Evolutionary conservation across 1,284 basidiomycete species (phyloP).

Genomic region (Tetrapyrgos nigripes): DNA sequence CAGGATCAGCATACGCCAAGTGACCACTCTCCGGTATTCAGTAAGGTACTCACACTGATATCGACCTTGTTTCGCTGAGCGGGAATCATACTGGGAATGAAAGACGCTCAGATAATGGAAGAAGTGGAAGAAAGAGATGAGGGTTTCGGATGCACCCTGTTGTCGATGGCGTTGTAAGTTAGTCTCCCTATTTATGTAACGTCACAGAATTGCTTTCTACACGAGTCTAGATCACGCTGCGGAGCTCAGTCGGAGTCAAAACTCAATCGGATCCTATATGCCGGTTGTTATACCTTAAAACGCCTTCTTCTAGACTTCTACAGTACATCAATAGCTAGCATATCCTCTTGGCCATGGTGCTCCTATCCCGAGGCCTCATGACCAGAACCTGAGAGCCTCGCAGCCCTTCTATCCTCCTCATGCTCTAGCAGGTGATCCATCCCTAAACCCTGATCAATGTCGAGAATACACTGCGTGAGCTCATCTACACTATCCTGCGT

Average conservation of each 20-base stretch:
- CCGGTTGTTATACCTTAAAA: background rate
- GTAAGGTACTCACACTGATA: slow-evolving; percentile 72
- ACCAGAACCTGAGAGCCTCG: background rate
- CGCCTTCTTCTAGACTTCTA: background rate
- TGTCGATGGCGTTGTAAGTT: slow-evolving; percentile 1
- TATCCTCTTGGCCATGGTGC: background rate
- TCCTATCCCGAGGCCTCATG: background rate
- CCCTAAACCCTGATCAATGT: background rate
- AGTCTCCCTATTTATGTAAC: slow-evolving; percentile 24
- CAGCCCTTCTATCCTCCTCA: background rate
- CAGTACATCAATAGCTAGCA: background rate
- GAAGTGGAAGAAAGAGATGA: slow-evolving; percentile 24
- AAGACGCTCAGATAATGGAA: slow-evolving; percentile 4
- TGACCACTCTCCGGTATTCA: slow-evolving; percentile 4
- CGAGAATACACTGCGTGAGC: background rate
- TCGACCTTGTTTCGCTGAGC: slow-evolving; percentile 90
- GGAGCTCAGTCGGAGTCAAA: slow-evolving; percentile 37
- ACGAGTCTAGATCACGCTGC: slow-evolving; percentile 25
- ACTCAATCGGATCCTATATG: slow-evolving; percentile 5
- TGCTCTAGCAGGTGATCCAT: background rate
- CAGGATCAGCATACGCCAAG: slow-evolving; percentile 13
- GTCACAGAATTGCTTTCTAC: slow-evolving; percentile 25
- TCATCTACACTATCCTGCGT: background rate
- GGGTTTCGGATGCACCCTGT: slow-evolving; percentile 10
- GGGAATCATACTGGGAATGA: slow-evolving; percentile 67